Evolutionary conservation across 2,329 filamentous ascomycete genomes (phyloP).

Genomic region (Botrytis pseudocinerea): DNA sequence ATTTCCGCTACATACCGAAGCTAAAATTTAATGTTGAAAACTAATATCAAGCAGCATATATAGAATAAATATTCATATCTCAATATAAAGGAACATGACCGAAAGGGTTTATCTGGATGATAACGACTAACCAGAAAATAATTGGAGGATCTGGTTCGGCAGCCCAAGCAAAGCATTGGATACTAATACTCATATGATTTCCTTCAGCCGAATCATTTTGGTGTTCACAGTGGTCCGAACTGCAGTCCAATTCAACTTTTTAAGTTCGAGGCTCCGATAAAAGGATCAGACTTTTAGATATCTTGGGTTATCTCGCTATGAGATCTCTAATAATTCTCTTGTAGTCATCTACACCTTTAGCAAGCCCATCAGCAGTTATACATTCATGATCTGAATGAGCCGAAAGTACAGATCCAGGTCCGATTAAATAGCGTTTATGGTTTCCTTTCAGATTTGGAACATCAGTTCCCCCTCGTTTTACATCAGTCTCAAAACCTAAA

Average conservation of each 20-base stretch:
- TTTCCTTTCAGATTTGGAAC: slow-evolving; percentile 52
- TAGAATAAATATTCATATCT: neutral
- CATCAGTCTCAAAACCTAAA: slow-evolving; percentile 68
- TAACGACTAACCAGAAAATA: neutral
- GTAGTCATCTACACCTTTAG: slow-evolving; percentile 75
- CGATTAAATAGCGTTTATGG: slow-evolving; percentile 59
- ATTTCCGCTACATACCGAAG: neutral
- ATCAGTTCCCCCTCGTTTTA: slow-evolving; percentile 90
- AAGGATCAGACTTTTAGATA: neutral
- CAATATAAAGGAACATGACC: neutral
- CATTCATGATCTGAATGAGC: slow-evolving; percentile 83
- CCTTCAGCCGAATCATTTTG: neutral
- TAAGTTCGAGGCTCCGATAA: neutral
- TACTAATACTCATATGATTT: neutral
- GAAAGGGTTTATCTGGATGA: neutral
- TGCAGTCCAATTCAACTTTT: neutral
- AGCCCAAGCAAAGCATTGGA: neutral
- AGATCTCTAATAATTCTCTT: slow-evolving; percentile 47
- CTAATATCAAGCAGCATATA: neutral
- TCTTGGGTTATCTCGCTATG: neutral
- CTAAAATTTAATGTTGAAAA: neutral
- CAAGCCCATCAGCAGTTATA: slow-evolving; percentile 70
- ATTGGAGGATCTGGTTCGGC: neutral
- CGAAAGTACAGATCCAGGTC: slow-evolving; percentile 73
- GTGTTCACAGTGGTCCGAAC: neutral